A percentile compares a stretch with the other conserved stretches of the same genome.
Evolutionary conservation across 495 filamentous ascomycete genomes (phyloP).

Genomic region (Annulohypoxylon stygium): DNA sequence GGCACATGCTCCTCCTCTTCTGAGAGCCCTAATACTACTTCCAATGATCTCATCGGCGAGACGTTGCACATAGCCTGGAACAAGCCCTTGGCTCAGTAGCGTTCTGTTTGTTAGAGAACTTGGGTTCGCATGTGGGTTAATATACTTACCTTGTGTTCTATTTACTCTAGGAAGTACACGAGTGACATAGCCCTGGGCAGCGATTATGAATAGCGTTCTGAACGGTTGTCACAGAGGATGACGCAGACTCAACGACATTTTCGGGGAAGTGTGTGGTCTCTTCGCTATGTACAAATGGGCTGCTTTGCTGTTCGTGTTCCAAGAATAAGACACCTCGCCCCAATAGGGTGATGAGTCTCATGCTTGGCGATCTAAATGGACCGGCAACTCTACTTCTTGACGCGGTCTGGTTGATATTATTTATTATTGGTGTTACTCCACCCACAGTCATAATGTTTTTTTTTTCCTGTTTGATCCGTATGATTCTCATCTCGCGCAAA

Average conservation of each 20-base stretch:
- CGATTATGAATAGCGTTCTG: background rate
- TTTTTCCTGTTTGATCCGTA: background rate
- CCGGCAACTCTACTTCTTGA: background rate
- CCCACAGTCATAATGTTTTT: background rate
- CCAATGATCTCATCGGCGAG: background rate
- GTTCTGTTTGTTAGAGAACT: background rate
- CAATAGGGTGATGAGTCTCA: background rate
- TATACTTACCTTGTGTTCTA: background rate
- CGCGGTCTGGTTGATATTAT: background rate
- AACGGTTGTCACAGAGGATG: background rate
- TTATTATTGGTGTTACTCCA: background rate
- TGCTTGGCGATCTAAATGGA: background rate
- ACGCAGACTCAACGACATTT: background rate
- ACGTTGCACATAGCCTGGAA: background rate
- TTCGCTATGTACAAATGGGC: background rate
- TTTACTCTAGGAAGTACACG: background rate
- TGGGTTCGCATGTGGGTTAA: background rate
- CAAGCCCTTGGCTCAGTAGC: background rate
- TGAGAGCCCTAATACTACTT: constrained; percentile 10
- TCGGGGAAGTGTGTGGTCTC: background rate
- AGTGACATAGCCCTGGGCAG: background rate
- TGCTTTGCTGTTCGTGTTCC: background rate
- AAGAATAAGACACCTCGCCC: background rate
- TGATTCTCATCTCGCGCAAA: background rate
- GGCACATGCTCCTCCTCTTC: background rate